Evolutionary conservation across 768 basidiomycete species (phyloP), one percentile per base, ranked within the genome.

Genomic region (Suillus brevipes): DNA sequence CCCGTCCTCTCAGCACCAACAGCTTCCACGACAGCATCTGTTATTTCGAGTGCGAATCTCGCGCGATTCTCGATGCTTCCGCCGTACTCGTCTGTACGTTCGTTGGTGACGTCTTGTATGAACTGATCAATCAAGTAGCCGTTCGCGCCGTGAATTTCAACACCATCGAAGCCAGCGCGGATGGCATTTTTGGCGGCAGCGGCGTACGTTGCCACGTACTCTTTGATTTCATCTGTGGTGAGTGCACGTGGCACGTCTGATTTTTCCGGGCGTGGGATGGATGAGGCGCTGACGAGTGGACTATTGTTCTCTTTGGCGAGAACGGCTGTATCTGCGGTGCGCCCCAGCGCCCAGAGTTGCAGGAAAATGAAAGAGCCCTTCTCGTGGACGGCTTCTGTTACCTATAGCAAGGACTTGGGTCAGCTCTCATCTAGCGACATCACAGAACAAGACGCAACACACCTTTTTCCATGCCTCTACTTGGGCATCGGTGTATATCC

Each of bases 401-500:
- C 73, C 85, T 87, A 56, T 13, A n/a, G 55, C n/a, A n/a, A n/a
- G n/a, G n/a, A n/a, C n/a, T n/a, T n/a, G n/a, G 43, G 57, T 64
- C 20, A 23, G 18, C n/a, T 38, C 13, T 34, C 23, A 3, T 37
- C 13, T 2, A 8, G 16, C 18, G 7, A 20, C n/a, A 6, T 8
- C 16, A 28, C 1, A 1, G 13, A n/a, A 40, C 55, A 8, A 25
- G 5, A 20, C 1, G 12, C 23, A 2, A 71, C 77, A 31, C 38
- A 83, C 83, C 68, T 73, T 68, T 68, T 82, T 85, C 87, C 87
- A 88, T 0, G 68, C 80, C 10, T 70, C 65, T 37, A 82, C 81
- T 67, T 94, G 91, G 28, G 82, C 85, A 3, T 82, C 72, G n/a
- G 72, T 85, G 80, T 84, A 91, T 62, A 91, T 85, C 0, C 90